Evolutionary conservation across 805 yeast species (phyloP).

Genomic region (Jamesozyma hellenica): DNA sequence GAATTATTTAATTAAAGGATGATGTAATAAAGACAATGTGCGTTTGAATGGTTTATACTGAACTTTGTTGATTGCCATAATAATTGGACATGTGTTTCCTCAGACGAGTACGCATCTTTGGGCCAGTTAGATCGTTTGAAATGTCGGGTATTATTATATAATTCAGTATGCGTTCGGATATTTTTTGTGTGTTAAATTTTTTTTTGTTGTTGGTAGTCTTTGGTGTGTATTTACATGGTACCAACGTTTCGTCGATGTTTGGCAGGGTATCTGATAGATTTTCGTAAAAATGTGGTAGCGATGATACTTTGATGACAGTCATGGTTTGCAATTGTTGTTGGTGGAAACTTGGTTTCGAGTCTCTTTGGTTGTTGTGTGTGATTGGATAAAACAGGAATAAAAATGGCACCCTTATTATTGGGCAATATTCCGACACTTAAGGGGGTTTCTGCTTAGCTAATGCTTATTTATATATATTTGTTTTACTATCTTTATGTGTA

Average conservation of each 20-base stretch:
- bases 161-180: background rate
- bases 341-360: too few species aligned
- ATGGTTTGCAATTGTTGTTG: too few species aligned
- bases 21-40: too few species aligned
- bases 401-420: too few species aligned
- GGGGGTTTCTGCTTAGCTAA: too few species aligned
- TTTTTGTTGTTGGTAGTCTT: background rate
- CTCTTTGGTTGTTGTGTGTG: background rate
- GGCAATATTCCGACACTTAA: too few species aligned
- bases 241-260: constrained; percentile 1
- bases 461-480: too few species aligned
- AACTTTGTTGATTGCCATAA: background rate
- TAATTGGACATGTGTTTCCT: background rate
- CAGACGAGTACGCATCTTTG: background rate
- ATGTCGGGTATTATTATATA: background rate
- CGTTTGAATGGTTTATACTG: too few species aligned
- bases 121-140: background rate
- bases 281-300: constrained; percentile 1
- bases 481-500: too few species aligned
- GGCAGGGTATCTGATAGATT: background rate
- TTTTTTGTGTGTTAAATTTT: background rate
- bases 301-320: constrained; percentile 1
- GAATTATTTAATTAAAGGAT: too few species aligned
- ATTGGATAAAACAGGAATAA: background rate
- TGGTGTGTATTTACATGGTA: background rate